Percentiles rank a stretch among this genome's conserved stretches.
phyloP scores from a whole-genome alignment of 371 early-diverging fungal species.

The Circinella minor region DNA sequence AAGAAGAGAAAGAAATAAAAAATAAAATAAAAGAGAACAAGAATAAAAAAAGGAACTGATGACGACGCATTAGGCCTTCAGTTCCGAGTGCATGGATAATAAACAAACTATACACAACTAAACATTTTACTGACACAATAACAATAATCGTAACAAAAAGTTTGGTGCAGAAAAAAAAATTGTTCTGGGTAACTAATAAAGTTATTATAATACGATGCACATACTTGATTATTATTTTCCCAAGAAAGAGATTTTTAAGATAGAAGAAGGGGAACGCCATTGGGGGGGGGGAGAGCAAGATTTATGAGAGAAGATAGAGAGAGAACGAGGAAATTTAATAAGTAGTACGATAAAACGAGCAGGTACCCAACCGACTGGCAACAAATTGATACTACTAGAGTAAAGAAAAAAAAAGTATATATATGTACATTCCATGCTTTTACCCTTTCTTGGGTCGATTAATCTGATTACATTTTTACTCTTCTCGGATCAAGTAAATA shows the following conservation, averaged over 20 bases:
- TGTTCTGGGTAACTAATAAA: not conserved
- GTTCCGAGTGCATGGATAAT: conserved; percentile 16
- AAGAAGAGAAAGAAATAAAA: not conserved
- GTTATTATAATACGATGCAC: not conserved
- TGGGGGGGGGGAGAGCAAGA: not conserved
- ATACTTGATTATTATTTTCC: not conserved
- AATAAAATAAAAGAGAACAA: not conserved
- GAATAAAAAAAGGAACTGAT: conserved; percentile 8
- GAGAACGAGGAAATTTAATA: too few species aligned
- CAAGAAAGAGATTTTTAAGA: not conserved
- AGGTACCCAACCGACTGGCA: too few species aligned
- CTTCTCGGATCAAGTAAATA: not conserved
- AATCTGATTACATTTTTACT: too few species aligned
- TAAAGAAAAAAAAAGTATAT: too few species aligned
- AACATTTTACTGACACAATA: too few species aligned
- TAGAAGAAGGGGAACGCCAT: not conserved
- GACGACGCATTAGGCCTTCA: conserved; percentile 14
- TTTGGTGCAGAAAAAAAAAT: conserved; percentile 7
- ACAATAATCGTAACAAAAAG: not conserved
- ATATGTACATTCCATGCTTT: too few species aligned
- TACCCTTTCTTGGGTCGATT: too few species aligned
- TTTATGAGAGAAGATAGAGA: too few species aligned
- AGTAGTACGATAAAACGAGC: too few species aligned
- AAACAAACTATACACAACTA: not conserved
- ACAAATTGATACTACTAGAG: too few species aligned